Base-by-base conservation (phyloP, 1,139 yeast genomes). In the Suhomyces anneliseae region DNA sequence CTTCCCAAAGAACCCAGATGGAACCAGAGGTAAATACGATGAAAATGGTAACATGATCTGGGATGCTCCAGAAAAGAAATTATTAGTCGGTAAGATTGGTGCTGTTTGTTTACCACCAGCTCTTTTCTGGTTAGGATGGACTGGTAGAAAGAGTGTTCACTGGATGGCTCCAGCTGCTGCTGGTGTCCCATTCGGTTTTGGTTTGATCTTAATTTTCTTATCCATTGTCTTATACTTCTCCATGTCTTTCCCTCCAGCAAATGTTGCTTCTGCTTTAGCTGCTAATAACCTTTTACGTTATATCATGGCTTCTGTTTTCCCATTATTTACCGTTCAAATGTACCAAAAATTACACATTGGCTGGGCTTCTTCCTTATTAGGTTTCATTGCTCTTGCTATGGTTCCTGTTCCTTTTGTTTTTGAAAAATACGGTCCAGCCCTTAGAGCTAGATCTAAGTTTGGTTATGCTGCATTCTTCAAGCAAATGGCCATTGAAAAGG, bases 81-180 rank as follows among this genome's bases (percentile, higher is more conserved):
- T 74, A 49, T 51, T 67, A 19, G 57, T 79, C 9, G 82, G 83
- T 49, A 77, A 81, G 53, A 64, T 81, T 49, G 87, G 89, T 27
- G 82, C 90, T 2, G 61, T 85, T 32, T 75, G 81, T 26, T 69
- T 87, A 51, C 92, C 92, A 14, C 71, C 83, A 39, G 77, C 89
- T 0, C 72, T 87, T 49, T 87, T 88, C 66, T 87, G 95, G 95
- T 73, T 87, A 50, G 95, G 86, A 11, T 87, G 95, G 95, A 77
- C 92, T 4, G 79, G 89, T 7, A 77, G 80, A 58, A 42, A 45
- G 9, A 52, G 69, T n/a, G 81, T 87, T 31, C 95, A 87, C 64
- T 89, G 95, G 95, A 82, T 87, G 71, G 86, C 82, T 12, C 90
- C 95, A 10, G 74, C 84, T 39, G 80, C 87, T 32, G 83, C 93